These are phyloP conservation scores for Celoporthe dispersa DNA, from an alignment of 2,329 filamentous ascomycete genomes.

Conservation along the genomic window DNA sequence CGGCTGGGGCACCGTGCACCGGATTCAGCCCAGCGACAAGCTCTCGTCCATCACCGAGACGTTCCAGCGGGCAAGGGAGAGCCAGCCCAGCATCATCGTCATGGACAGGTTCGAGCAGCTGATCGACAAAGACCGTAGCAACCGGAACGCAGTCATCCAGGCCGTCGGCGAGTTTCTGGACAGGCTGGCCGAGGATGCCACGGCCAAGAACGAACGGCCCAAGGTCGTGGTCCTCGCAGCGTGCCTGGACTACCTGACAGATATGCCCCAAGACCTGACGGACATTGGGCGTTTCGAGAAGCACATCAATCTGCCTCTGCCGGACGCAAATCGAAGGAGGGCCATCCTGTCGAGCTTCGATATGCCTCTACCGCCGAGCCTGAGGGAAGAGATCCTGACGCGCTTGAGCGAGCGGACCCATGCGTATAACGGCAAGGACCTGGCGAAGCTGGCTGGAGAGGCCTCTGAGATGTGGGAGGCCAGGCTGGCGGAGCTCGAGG, in stretches of 20 bases:
- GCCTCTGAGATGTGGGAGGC: constrained; percentile 41
- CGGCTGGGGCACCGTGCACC: constrained; percentile 72
- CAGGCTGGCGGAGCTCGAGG: constrained; percentile 3
- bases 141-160: constrained; percentile 54
- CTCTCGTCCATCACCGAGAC: constrained; percentile 64
- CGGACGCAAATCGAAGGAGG: constrained; percentile 70
- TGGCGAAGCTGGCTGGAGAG: constrained; percentile 65
- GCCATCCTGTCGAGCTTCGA: constrained; percentile 72
- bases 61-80: constrained; percentile 70
- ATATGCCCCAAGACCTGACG: constrained; percentile 72
- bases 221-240: constrained; percentile 76
- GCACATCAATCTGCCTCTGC: constrained; percentile 77
- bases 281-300: constrained; percentile 66
- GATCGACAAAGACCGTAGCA: constrained; percentile 62
- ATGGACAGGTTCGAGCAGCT: constrained; percentile 79
- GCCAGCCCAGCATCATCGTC: constrained; percentile 76
- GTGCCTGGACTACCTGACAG: constrained; percentile 70
- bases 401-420: constrained; percentile 77
- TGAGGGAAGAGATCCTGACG: constrained; percentile 57
- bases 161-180: constrained; percentile 61
- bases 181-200: constrained; percentile 44
- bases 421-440: constrained; percentile 81
- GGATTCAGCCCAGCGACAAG: constrained; percentile 61
- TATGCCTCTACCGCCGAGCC: constrained; percentile 50
- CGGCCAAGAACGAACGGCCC: constrained; percentile 45